Evolutionary conservation across 2,329 filamentous ascomycete species (phyloP).

Genomic region (Herpotrichia juniperi): DNA sequence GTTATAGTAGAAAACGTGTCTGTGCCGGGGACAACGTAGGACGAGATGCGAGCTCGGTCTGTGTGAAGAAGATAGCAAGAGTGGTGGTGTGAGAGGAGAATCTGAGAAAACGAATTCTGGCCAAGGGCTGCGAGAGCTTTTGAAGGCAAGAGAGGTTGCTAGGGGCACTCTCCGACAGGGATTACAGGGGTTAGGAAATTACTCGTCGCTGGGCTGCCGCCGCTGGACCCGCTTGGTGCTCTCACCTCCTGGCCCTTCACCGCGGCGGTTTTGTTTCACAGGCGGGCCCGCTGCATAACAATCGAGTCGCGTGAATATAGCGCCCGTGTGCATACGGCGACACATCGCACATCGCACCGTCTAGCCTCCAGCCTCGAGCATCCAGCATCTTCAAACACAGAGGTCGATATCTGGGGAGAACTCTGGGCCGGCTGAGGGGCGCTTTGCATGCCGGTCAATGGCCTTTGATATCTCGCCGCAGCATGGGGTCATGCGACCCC

Average conservation of each 20-base stretch:
- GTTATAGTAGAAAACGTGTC: constrained; percentile 35
- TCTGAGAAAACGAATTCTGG: constrained; percentile 30
- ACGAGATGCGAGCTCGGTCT: constrained; percentile 34
- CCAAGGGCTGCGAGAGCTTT: constrained; percentile 42
- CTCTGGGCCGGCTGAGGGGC: not conserved
- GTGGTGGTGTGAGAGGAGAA: constrained; percentile 38
- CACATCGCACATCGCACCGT: not conserved
- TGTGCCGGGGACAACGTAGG: constrained; percentile 34
- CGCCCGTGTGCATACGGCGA: not conserved
- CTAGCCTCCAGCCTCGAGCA: no score
- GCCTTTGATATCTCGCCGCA: constrained; percentile 11
- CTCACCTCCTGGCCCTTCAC: constrained; percentile 4
- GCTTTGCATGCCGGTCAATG: not conserved
- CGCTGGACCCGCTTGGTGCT: constrained; percentile 35
- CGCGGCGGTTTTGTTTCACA: no score
- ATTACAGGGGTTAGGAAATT: constrained; percentile 47
- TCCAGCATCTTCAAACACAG: not conserved
- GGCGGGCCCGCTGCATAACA: no score
- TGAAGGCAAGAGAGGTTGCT: constrained; percentile 44
- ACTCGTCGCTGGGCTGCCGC: constrained; percentile 29
- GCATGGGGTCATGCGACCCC: constrained; percentile 18
- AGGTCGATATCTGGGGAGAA: not conserved
- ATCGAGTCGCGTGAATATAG: constrained; percentile 14
- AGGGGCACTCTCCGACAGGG: constrained; percentile 26
- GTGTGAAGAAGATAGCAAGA: constrained; percentile 26